These are phyloP conservation scores for Thermoascus crustaceus DNA, from an alignment of 2,329 filamentous ascomycete genomes.

Conservation along the genomic window DNA sequence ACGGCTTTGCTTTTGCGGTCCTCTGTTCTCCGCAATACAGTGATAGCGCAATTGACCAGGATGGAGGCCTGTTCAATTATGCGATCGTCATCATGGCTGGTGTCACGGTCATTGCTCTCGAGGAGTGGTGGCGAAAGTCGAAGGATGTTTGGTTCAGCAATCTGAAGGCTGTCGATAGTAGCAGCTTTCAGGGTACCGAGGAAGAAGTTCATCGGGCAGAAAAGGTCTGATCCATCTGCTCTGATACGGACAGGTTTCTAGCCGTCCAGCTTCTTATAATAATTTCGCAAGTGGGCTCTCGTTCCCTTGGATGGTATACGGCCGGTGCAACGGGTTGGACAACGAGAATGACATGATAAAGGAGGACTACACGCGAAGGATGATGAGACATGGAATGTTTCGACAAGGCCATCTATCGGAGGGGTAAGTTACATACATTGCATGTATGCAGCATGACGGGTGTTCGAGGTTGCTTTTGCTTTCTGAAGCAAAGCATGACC, in stretches of 20 bases:
- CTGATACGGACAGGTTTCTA: background rate
- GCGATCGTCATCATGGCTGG: constrained; percentile 39
- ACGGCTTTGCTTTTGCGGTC: constrained; percentile 39
- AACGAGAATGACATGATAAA: background rate
- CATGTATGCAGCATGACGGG: constrained; percentile 7
- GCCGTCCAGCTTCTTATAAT: too few species aligned
- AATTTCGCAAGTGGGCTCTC: background rate
- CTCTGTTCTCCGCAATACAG: constrained; percentile 35
- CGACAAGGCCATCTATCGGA: background rate
- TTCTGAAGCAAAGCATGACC: too few species aligned
- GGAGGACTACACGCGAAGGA: background rate
- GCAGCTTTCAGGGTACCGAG: background rate
- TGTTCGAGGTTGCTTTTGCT: constrained; percentile 6
- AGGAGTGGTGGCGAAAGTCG: constrained; percentile 31
- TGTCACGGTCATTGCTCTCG: constrained; percentile 33
- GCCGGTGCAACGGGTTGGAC: background rate
- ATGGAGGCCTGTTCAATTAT: constrained; percentile 20
- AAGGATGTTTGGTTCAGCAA: constrained; percentile 22
- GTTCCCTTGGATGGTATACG: background rate
- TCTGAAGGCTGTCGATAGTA: background rate
- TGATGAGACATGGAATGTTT: too few species aligned
- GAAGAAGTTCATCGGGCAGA: background rate
- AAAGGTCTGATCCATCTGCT: background rate
- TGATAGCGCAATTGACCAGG: constrained; percentile 12
- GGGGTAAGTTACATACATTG: background rate